phyloP scores from a whole-genome alignment of 345 rosid species.

The Arabidopsis suecica region DNA sequence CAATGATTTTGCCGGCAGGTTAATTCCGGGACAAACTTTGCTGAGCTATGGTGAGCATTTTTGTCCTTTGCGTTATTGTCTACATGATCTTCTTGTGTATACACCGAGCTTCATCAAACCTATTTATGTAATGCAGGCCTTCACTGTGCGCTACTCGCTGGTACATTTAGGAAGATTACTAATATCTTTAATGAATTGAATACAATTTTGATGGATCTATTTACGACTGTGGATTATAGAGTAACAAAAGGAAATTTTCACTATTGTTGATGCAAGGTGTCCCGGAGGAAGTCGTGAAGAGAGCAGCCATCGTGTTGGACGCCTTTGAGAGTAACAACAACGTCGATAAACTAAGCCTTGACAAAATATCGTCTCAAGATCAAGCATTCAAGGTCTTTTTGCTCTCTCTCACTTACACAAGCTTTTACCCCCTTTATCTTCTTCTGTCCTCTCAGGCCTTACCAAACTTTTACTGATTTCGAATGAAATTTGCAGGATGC shows the following conservation, averaged over 20 bases:
- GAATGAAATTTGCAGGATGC: conserved; percentile 61
- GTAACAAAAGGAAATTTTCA: neutral
- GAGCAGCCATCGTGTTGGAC: conserved; percentile 74
- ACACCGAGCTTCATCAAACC: conserved; percentile 28
- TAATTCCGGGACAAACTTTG: conserved; percentile 82
- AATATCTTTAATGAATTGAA: neutral
- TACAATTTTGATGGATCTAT: conserved; percentile 14
- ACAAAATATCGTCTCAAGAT: conserved; percentile 67
- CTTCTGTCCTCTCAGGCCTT: conserved; percentile 10
- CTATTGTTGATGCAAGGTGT: conserved; percentile 55
- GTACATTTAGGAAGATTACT: conserved; percentile 41
- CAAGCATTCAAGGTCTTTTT: conserved; percentile 64
- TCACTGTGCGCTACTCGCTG: conserved; percentile 89
- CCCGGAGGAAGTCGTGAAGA: conserved; percentile 77
- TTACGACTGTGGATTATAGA: neutral
- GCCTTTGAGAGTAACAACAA: conserved; percentile 53
- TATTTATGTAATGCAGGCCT: conserved; percentile 61
- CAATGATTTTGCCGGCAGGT: conserved; percentile 54
- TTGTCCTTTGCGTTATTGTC: neutral
- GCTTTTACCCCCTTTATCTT: conserved; percentile 8
- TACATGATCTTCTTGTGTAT: conserved; percentile 9
- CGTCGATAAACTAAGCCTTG: conserved; percentile 60
- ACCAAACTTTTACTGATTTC: conserved; percentile 5
- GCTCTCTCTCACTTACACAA: neutral
- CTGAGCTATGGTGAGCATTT: conserved; percentile 79